Evolutionary conservation across 2,329 filamentous ascomycete genomes (phyloP), one percentile per base, ranked within the genome.

Genomic region (Pleurostoma richardsiae): DNA sequence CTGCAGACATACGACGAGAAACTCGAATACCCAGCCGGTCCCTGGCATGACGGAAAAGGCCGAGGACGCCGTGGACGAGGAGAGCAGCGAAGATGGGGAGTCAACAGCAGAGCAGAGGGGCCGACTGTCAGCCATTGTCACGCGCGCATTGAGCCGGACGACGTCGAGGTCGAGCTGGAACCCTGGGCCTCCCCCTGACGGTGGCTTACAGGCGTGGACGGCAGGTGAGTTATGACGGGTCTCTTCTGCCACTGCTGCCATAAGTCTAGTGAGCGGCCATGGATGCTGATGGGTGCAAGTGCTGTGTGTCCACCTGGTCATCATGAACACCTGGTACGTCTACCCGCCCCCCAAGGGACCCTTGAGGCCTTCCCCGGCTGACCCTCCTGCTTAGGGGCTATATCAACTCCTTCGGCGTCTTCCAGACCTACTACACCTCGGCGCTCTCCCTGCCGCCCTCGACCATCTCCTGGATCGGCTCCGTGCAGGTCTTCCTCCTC

Each of bases 391-490:
- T 4, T 43, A 67, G 66, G 74, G 77, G 77, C 31, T 70, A 74
- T 53, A 69, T 77, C 53, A 77, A 74, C 60, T 77, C 74, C 2
- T 81, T 79, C 49, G 76, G 77, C n/a, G 63, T 73, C 4, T 81
- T 79, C 54, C 74, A 81, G 49, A 61, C 72, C 0, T 79, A 80
- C 62, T 80, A 80, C 58, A 64, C 60, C 4, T 56, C 62, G 4
- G 49, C 59, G 5, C 66, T 76, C 1, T 51, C 52, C 4, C 67
- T 67, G 0, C 54, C 69, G 0, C 69, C 71, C 0, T 74, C 73
- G 2, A 66, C 70, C 40, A 66, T 79, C 28, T 71, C 73, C 2
- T 79, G 76, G 74, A 79, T 80, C 55, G 77, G 77, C 8, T 77
- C 73, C 19, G 58, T 77, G 4, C 71, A 79, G 47, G 66, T 79